Conservation (phyloP, 345 rosid genomes). For the Gossypium rotundifolium region DNA sequence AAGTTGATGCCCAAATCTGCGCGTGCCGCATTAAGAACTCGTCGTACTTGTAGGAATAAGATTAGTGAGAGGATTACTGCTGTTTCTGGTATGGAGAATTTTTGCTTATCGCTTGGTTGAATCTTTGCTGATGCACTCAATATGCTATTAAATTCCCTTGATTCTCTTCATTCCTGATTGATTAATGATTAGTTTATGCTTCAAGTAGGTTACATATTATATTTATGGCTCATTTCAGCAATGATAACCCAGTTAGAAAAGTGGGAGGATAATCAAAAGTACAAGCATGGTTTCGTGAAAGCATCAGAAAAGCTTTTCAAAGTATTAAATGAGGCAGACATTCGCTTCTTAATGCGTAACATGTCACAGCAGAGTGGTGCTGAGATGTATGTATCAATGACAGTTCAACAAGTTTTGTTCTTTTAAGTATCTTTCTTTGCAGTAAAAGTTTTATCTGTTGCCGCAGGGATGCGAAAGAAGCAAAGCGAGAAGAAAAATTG, state of each 20-base stretch:
- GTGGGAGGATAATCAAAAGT: constrained; percentile 28
- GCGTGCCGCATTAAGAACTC: constrained; percentile 48
- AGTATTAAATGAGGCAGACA: constrained; percentile 51
- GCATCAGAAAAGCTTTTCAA: constrained; percentile 59
- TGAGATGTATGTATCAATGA: constrained; percentile 42
- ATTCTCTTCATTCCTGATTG: not conserved
- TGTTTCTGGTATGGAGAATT: constrained; percentile 45
- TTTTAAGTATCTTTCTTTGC: not conserved
- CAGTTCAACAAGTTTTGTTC: not conserved
- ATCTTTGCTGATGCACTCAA: not conserved
- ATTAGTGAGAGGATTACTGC: constrained; percentile 81
- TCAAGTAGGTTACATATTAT: not conserved
- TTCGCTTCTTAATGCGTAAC: constrained; percentile 44
- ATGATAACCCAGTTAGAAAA: constrained; percentile 48
- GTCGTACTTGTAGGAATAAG: constrained; percentile 71
- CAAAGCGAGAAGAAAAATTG: constrained; percentile 52
- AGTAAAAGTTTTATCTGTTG: not conserved
- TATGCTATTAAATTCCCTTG: not conserved
- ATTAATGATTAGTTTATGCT: not conserved
- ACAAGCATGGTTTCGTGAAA: constrained; percentile 31
- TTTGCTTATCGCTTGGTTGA: not conserved
- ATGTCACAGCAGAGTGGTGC: constrained; percentile 47
- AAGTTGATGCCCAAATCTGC: constrained; percentile 55
- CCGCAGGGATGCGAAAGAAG: constrained; percentile 55
- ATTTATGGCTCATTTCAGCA: constrained; percentile 37